Conservation (phyloP, 768 basidiomycete genomes). For the Tricholoma sp. region DNA sequence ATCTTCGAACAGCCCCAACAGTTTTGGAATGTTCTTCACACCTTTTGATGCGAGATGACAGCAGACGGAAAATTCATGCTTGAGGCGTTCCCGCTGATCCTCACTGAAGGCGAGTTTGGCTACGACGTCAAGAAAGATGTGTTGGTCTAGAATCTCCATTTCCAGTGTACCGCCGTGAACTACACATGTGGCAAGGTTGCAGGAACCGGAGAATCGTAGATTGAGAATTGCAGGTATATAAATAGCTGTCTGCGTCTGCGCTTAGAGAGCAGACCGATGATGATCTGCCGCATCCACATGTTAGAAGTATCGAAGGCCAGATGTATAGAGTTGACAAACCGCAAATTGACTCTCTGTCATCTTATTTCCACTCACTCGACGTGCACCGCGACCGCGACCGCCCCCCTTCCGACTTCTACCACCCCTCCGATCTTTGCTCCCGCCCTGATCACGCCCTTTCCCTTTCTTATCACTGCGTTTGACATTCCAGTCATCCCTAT, state of each 20-base stretch:
- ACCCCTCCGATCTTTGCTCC: not conserved
- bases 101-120: not conserved
- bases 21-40: not conserved
- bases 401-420: not conserved
- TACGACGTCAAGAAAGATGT: not conserved
- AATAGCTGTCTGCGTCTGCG: not conserved
- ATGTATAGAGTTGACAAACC: not conserved
- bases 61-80: not conserved
- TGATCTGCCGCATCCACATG: not conserved
- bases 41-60: not conserved
- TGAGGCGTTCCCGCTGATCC: not conserved
- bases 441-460: not conserved
- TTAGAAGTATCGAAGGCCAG: not conserved
- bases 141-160: not conserved
- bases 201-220: not conserved
- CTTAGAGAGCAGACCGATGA: not conserved
- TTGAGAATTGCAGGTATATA: not conserved
- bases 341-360: too few species aligned
- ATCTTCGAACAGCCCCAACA: not conserved
- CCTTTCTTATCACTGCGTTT: not conserved
- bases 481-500: not conserved
- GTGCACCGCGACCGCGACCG: not conserved
- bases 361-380: not conserved
- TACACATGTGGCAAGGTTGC: not conserved
- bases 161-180: not conserved